phyloP scores from a whole-genome alignment of 169 alveolate species.

The Eimeria necatrix region DNA sequence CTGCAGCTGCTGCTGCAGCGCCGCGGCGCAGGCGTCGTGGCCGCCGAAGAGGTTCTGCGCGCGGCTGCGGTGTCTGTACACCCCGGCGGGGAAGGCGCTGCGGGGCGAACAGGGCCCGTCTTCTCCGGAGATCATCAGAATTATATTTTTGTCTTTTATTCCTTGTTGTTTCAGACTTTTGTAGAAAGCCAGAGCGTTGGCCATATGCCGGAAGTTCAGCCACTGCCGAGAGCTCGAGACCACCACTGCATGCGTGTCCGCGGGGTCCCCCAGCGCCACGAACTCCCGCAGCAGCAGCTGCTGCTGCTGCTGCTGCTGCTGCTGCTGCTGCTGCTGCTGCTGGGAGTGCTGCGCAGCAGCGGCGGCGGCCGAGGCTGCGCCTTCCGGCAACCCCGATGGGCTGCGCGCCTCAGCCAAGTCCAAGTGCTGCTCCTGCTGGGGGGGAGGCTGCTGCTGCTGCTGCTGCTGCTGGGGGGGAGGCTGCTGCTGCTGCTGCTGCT shows the following conservation, averaged over 20 bases:
- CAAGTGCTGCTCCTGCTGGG: background rate
- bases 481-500: background rate
- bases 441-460: background rate
- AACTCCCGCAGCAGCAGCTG: no score
- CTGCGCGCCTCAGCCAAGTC: background rate
- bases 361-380: no score
- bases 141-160: constrained; percentile 90
- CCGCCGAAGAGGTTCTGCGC: constrained; percentile 59
- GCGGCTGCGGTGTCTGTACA: constrained; percentile 83
- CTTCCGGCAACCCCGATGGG: no score
- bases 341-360: no score
- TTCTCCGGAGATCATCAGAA: constrained; percentile 90
- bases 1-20: background rate
- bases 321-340: background rate
- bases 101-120: constrained; percentile 91
- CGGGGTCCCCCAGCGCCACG: background rate
- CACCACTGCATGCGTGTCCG: constrained; percentile 85
- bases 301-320: background rate
- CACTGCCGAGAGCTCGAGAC: constrained; percentile 92
- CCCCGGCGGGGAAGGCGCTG: constrained; percentile 89
- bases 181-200: constrained; percentile 92
- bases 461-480: background rate
- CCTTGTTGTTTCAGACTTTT: constrained; percentile 91
- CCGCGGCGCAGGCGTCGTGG: background rate
- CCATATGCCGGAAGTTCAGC: constrained; percentile 94